phyloP scores from a whole-genome alignment of 352 stramenopile species.

The Stramenopiles sp. region DNA sequence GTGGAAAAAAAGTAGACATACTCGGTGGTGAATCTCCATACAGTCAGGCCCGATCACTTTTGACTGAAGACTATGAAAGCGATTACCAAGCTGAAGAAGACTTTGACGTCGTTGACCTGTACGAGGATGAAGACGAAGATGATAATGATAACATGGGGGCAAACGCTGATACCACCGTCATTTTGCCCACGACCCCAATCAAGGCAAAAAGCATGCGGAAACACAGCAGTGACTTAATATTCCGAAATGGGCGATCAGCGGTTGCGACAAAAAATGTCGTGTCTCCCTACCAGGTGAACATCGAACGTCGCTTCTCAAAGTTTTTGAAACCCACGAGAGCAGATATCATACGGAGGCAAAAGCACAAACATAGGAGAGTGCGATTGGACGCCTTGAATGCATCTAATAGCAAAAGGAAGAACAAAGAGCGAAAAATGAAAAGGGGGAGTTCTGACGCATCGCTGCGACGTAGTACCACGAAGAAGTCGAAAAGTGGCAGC shows the following conservation, averaged over 20 bases:
- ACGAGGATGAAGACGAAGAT: not conserved
- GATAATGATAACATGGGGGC: not conserved
- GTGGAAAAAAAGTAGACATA: not conserved
- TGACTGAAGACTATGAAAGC: not conserved
- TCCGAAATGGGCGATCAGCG: not conserved
- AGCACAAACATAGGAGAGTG: not conserved
- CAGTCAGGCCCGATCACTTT: not conserved
- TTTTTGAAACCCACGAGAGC: constrained; percentile 1
- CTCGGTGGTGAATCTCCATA: not conserved
- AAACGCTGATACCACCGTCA: not conserved
- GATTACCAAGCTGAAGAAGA: not conserved
- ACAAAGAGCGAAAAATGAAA: not conserved
- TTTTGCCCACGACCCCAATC: not conserved
- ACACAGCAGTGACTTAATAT: not conserved
- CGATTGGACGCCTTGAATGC: not conserved
- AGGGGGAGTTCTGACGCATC: not conserved
- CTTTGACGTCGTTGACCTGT: not conserved
- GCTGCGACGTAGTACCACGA: not conserved
- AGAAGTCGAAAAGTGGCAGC: not conserved
- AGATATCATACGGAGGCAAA: not conserved
- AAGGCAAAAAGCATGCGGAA: not conserved
- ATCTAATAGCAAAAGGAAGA: not conserved
- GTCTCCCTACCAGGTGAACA: not conserved
- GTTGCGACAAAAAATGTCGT: not conserved
- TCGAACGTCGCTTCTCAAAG: not conserved